Evolutionary conservation across 2,329 filamentous ascomycete species (phyloP).

Genomic region (Simplicillium aogashimaense): DNA sequence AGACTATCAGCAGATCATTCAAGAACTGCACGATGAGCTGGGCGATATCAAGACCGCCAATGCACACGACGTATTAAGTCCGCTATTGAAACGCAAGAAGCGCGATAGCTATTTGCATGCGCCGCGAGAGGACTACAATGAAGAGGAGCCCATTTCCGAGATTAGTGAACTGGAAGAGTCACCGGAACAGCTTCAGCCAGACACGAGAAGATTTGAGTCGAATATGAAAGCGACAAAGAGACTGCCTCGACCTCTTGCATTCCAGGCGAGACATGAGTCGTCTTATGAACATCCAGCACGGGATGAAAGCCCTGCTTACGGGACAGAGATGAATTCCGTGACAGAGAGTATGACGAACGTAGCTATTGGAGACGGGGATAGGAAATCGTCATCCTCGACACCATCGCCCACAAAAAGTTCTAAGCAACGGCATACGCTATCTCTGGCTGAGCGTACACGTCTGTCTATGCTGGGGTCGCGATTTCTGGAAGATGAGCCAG

Average conservation of each 20-base stretch:
- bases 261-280: not conserved
- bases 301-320: not conserved
- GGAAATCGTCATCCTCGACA: slow-evolving; percentile 23
- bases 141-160: slow-evolving; percentile 31
- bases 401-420: slow-evolving; percentile 44
- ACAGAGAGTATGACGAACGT: not conserved
- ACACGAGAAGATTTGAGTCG: not conserved
- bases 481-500: slow-evolving; percentile 19
- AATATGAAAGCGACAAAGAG: not conserved
- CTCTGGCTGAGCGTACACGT: slow-evolving; percentile 69
- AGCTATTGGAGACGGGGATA: not conserved
- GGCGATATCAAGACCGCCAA: slow-evolving; percentile 13
- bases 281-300: not conserved
- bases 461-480: slow-evolving; percentile 60
- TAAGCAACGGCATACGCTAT: slow-evolving; percentile 44
- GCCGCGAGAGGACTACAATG: not conserved
- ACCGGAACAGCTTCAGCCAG: slow-evolving; percentile 9
- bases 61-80: slow-evolving; percentile 12
- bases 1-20: slow-evolving; percentile 34
- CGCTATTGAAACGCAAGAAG: slow-evolving; percentile 6
- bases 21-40: slow-evolving; percentile 31
- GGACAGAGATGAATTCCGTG: not conserved
- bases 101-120: slow-evolving; percentile 1
- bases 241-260: not conserved
- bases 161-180: slow-evolving; percentile 35